phyloP scores from a whole-genome alignment of 805 yeast species.

The Yarrowia sp. region DNA sequence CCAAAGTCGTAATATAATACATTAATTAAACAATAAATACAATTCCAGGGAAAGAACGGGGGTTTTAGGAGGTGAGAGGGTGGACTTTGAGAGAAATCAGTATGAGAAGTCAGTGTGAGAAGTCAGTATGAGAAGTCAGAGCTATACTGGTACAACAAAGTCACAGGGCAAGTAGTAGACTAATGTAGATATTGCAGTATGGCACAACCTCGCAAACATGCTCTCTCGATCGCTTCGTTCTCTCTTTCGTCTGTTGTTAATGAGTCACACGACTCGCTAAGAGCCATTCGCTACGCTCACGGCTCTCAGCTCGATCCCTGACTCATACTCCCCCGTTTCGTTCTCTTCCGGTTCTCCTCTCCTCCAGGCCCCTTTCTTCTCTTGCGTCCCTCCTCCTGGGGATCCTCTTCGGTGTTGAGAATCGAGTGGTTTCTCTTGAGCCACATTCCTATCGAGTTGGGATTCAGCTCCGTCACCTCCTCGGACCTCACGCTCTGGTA shows the following conservation, averaged over 20 bases:
- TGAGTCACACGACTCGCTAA: no score
- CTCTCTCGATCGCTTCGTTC: neutral
- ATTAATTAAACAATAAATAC: constrained; percentile 30
- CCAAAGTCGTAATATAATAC: constrained; percentile 10
- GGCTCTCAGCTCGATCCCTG: neutral
- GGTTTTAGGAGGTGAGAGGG: no score
- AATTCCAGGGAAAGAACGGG: neutral
- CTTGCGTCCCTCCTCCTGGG: constrained; percentile 26
- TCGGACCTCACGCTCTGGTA: constrained; percentile 25
- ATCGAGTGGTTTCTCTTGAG: constrained; percentile 23
- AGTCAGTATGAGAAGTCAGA: no score
- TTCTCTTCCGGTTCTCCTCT: constrained; percentile 9
- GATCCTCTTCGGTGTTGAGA: constrained; percentile 26
- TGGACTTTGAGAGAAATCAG: no score
- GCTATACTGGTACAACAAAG: no score
- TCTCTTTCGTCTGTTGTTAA: no score
- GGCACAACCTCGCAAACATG: neutral
- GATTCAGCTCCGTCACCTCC: constrained; percentile 37
- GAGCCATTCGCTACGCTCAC: neutral
- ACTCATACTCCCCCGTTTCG: constrained; percentile 19
- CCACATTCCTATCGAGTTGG: constrained; percentile 38
- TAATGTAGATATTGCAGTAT: no score
- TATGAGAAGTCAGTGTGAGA: no score
- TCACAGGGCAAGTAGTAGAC: no score
- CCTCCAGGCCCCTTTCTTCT: constrained; percentile 20